Conservation (phyloP, 257 asterid genomes). For the Craterostigma plantagineum region DNA sequence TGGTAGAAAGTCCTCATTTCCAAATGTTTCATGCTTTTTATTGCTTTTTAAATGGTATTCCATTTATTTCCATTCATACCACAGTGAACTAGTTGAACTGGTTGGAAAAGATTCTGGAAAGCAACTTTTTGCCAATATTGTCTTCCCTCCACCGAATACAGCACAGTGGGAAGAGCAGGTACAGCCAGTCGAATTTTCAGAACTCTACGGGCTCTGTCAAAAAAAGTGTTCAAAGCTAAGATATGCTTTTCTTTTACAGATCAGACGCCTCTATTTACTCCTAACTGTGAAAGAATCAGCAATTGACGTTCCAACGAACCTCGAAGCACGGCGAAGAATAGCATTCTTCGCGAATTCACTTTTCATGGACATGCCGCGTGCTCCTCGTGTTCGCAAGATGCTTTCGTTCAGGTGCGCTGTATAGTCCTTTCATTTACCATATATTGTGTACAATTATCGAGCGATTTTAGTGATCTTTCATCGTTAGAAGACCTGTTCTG, state of each 20-base stretch:
- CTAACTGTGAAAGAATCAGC: conserved; percentile 94
- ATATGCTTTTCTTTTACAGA: conserved; percentile 18
- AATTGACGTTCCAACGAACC: conserved; percentile 78
- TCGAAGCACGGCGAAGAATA: conserved; percentile 91
- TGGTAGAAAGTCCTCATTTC: conserved; percentile 13
- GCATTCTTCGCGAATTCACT: conserved; percentile 86
- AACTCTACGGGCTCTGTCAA: not conserved
- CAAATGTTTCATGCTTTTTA: conserved; percentile 4
- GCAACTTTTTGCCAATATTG: conserved; percentile 67
- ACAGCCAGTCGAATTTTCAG: conserved; percentile 7
- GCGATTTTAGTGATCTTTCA: too few species aligned
- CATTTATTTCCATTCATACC: conserved; percentile 1
- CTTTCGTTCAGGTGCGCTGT: conserved; percentile 63
- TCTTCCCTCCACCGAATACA: conserved; percentile 66
- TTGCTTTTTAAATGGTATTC: conserved; percentile 6
- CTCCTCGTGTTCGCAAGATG: conserved; percentile 98
- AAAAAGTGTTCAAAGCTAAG: not conserved
- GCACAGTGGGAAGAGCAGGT: conserved; percentile 99
- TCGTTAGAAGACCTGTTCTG: too few species aligned
- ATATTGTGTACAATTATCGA: not conserved
- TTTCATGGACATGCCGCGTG: conserved; percentile 94
- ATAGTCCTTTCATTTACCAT: conserved; percentile 6
- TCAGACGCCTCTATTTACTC: conserved; percentile 88
- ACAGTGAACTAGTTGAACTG: conserved; percentile 76
- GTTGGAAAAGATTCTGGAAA: conserved; percentile 74